Evolutionary conservation across 2,329 filamentous ascomycete species (phyloP).

Genomic region (Ophiocordyceps sinensis): DNA sequence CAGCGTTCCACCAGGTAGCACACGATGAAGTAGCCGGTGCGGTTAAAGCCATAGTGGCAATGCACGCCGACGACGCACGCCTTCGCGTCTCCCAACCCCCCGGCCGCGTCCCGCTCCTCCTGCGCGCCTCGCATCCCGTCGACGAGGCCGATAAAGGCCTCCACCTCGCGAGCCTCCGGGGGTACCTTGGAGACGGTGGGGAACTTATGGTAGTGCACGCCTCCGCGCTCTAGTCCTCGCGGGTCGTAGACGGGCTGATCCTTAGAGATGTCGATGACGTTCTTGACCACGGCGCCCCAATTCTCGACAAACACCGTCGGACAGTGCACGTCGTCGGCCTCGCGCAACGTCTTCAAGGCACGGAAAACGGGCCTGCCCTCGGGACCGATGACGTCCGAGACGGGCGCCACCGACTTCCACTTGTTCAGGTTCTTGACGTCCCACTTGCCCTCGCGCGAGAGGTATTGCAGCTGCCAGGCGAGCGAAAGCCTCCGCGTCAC

Average conservation of each 20-base stretch:
- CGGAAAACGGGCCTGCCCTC: constrained; percentile 48
- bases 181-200: constrained; percentile 87
- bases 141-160: constrained; percentile 39
- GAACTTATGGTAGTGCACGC: constrained; percentile 69
- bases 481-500: constrained; percentile 67
- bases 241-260: constrained; percentile 85
- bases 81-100: constrained; percentile 23
- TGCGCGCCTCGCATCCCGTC: constrained; percentile 45
- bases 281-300: constrained; percentile 53
- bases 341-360: constrained; percentile 84
- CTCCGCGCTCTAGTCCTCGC: constrained; percentile 47
- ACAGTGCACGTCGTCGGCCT: constrained; percentile 72
- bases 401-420: constrained; percentile 68
- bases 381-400: constrained; percentile 59
- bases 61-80: constrained; percentile 61
- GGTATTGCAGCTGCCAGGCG: constrained; percentile 81
- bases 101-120: constrained; percentile 16
- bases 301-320: constrained; percentile 55
- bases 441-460: constrained; percentile 88
- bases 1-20: constrained; percentile 80
- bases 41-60: constrained; percentile 92
- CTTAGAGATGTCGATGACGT: constrained; percentile 82
- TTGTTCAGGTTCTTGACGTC: constrained; percentile 93
- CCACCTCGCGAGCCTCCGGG: constrained; percentile 42
- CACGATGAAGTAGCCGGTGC: constrained; percentile 81